Evolutionary conservation across 2,329 filamentous ascomycete genomes (phyloP).

Genomic region (Emmonsiellopsis sp.): DNA sequence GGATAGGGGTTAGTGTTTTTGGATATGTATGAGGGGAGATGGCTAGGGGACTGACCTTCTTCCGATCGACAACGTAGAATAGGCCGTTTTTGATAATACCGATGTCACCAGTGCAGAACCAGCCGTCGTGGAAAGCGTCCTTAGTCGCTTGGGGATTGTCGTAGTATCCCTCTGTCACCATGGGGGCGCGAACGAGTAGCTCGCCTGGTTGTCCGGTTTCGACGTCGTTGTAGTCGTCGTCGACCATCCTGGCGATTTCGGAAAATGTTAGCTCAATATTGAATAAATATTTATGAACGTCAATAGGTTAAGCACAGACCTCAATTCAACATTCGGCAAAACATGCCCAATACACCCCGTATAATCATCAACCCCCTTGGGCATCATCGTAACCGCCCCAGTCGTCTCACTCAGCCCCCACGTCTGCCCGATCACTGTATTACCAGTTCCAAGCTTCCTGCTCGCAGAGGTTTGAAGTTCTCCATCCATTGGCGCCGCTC

Average conservation of each 20-base stretch:
- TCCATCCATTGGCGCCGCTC: slow-evolving; percentile 1
- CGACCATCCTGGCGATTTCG: neutral
- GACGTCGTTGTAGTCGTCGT: slow-evolving; percentile 3
- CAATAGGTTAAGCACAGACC: neutral
- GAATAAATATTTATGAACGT: neutral
- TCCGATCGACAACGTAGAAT: slow-evolving; percentile 3
- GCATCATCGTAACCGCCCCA: neutral
- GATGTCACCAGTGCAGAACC: slow-evolving; percentile 4
- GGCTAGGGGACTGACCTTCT: neutral
- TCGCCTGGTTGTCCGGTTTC: neutral
- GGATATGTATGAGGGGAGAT: neutral
- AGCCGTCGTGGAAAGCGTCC: slow-evolving; percentile 1
- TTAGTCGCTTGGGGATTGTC: slow-evolving; percentile 1
- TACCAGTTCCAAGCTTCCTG: slow-evolving; percentile 1
- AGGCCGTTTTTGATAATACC: neutral
- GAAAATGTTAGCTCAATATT: neutral
- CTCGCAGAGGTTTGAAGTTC: neutral
- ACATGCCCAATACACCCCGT: slow-evolving; percentile 1
- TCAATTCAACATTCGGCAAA: neutral
- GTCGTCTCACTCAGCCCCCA: slow-evolving; percentile 2
- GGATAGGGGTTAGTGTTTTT: neutral
- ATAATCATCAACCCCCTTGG: neutral
- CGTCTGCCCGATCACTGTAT: neutral
- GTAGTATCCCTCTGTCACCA: slow-evolving; percentile 1
- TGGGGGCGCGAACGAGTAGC: neutral